These are phyloP conservation scores for Globisporangium nunn DNA, from an alignment of 352 stramenopile genomes.

Conservation along the genomic window DNA sequence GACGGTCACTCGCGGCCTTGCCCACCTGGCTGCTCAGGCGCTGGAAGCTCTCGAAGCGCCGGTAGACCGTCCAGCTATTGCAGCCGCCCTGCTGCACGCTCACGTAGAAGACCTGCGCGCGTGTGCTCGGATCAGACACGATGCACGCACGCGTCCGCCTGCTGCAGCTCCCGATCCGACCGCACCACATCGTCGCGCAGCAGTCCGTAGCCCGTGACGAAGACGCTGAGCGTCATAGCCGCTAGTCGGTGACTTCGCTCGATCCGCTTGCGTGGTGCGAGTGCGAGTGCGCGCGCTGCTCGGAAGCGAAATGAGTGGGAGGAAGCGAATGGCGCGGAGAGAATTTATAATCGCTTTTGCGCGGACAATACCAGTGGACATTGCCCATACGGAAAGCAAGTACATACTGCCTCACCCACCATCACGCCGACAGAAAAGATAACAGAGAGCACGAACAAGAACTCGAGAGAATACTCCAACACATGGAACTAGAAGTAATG, in stretches of 20 bases:
- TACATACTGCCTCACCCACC: background rate
- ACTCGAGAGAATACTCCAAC: no score
- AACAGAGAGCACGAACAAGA: no score
- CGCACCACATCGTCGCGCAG: constrained; percentile 48
- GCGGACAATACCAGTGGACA: no score
- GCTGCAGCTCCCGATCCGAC: background rate
- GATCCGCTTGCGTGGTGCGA: background rate
- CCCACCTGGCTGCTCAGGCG: constrained; percentile 51
- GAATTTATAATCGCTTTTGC: no score
- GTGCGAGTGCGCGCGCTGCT: background rate
- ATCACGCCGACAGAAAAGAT: no score
- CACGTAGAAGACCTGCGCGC: constrained; percentile 56
- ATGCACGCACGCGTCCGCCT: background rate
- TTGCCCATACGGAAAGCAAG: no score
- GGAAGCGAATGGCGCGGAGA: no score
- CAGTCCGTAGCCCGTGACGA: constrained; percentile 70
- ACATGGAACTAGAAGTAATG: no score
- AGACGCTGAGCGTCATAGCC: constrained; percentile 38
- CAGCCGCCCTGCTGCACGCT: constrained; percentile 65
- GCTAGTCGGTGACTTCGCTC: background rate
- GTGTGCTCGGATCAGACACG: background rate
- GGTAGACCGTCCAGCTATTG: constrained; percentile 71
- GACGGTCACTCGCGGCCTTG: background rate
- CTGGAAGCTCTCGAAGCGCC: constrained; percentile 68
- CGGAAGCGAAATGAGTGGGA: background rate